Conservation (phyloP, 371 early-diverging fungal species). For the Apophysomyces trapeziformis region DNA sequence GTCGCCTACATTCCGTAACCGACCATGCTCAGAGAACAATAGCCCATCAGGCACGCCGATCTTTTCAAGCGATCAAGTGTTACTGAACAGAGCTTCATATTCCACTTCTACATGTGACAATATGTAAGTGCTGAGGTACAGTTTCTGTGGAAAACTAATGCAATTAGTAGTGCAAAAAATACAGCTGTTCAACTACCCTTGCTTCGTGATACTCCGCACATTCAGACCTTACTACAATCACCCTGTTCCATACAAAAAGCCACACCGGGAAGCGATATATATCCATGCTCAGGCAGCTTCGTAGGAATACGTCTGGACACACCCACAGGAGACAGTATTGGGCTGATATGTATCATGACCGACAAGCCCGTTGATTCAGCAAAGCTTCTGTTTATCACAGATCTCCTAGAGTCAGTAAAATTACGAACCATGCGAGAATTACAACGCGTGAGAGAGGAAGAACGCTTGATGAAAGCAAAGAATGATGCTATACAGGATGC, state of each 20-base stretch:
- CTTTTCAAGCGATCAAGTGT: background rate
- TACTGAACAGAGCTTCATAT: constrained; percentile 7
- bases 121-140: background rate
- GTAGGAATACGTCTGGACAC: constrained; percentile 19
- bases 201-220: constrained; percentile 18
- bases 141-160: background rate
- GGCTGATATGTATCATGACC: constrained; percentile 20
- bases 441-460: constrained; percentile 44
- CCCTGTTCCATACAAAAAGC: constrained; percentile 13
- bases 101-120: background rate
- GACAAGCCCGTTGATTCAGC: constrained; percentile 20
- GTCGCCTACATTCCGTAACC: background rate
- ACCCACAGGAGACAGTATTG: constrained; percentile 13
- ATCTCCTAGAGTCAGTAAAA: constrained; percentile 37
- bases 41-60: background rate
- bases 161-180: constrained; percentile 10
- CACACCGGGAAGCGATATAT: background rate
- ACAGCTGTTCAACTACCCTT: constrained; percentile 3
- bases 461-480: constrained; percentile 50
- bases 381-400: constrained; percentile 12
- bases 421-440: constrained; percentile 51
- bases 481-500: constrained; percentile 59
- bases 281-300: constrained; percentile 13
- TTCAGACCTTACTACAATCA: constrained; percentile 13
- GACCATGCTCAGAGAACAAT: background rate